phyloP scores from a whole-genome alignment of 2,329 filamentous ascomycete genomes.

The Trichocomaceae sp. region DNA sequence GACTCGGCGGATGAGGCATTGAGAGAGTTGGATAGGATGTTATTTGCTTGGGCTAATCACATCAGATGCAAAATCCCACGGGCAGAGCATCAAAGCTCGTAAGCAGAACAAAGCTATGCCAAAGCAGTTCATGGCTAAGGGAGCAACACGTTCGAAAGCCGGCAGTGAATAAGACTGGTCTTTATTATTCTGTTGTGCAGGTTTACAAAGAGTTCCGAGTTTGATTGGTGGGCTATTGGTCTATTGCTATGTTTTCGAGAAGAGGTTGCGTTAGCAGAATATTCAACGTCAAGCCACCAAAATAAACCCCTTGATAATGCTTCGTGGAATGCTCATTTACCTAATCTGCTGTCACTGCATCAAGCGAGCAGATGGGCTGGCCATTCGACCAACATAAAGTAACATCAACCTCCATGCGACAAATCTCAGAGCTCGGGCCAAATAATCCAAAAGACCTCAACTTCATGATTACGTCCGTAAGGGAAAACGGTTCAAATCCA shows the following conservation, averaged over 20 bases:
- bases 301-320: too few species aligned
- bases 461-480: background rate
- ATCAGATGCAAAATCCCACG: slow-evolving; percentile 10
- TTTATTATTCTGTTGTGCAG: background rate
- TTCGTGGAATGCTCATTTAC: too few species aligned
- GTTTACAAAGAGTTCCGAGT: too few species aligned
- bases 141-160: too few species aligned
- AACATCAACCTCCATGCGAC: background rate
- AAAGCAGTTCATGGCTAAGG: slow-evolving; percentile 6
- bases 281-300: too few species aligned
- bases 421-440: background rate
- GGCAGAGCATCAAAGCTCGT: slow-evolving; percentile 7
- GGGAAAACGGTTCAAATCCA: too few species aligned
- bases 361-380: background rate
- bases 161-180: background rate
- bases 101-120: background rate
- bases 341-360: too few species aligned
- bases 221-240: too few species aligned
- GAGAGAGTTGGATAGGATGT: slow-evolving; percentile 17
- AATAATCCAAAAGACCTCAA: background rate
- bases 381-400: background rate
- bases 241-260: too few species aligned
- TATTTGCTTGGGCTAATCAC: slow-evolving; percentile 10
- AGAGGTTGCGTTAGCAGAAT: too few species aligned
- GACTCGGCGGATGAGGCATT: slow-evolving; percentile 12